Base-by-base conservation (phyloP, 805 yeast species). In the Candida dendrica region DNA sequence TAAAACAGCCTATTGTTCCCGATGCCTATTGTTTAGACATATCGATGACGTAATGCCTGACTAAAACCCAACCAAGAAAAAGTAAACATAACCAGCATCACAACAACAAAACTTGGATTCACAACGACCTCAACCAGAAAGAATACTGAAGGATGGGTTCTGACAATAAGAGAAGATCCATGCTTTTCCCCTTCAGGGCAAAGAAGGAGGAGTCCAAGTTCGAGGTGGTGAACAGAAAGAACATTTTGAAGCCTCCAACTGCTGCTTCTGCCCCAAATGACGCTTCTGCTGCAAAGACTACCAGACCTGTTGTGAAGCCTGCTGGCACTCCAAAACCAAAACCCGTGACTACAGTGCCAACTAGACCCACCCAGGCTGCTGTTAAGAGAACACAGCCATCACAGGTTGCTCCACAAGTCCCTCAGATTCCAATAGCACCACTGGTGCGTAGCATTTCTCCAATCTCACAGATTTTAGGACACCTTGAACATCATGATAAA, bases 221-320 rank as follows among this genome's bases (percentile, higher is more conserved):
- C 18, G 59, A 55, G 22, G 59, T 55, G 3, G 47, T 53, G 19
- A 55, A 53, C 41, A 40, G 59, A 22, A 55, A 53, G 48, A 52
- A 50, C 34, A 48, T 51, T 1, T 5, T 15, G 11, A 6, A 26
- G 18, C 16, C 33, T 13, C 14, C 34, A 29, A 18, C 27, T 19
- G 16, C 27, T 33, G 24, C 31, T 19, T 11, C 37, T 26, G n/a
- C 43, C n/a, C 17, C 37, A 2, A 20, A 18, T 10, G 16, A n/a
- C n/a, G n/a, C 36, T 15, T 9, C 37, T 22, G 14, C 26, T 13
- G 13, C n/a, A 16, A 18, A 17, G 14, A 16, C 34, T 11, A 32
- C 34, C 19, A 32, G 17, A 32, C 34, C 34, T 16, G 30, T 27
- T 16, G 30, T 27, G 30, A 27, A 27, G n/a, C 30, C 30, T 27